These are phyloP conservation scores for Lasiodiplodia gonubiensis DNA, from an alignment of 2,329 filamentous ascomycete genomes.

Conservation along the genomic window DNA sequence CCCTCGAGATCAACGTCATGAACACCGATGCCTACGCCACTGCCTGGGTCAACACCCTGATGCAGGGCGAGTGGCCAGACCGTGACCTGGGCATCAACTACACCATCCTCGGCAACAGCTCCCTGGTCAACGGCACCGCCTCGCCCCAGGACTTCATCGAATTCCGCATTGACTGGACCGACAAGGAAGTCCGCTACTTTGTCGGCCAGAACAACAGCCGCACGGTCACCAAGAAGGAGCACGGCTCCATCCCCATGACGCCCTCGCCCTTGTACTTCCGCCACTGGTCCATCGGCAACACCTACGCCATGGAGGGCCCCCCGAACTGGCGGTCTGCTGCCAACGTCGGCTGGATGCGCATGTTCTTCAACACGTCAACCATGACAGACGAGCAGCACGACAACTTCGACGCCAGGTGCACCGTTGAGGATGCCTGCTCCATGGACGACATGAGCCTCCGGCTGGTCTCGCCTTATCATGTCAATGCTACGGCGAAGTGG, in stretches of 20 bases:
- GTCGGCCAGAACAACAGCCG: conserved; percentile 47
- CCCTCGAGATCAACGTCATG: conserved; percentile 52
- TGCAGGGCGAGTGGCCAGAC: conserved; percentile 48
- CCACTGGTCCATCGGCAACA: conserved; percentile 57
- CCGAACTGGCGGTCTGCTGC: conserved; percentile 48
- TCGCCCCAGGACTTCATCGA: conserved; percentile 54
- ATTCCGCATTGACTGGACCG: conserved; percentile 56
- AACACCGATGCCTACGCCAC: conserved; percentile 49
- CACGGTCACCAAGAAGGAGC: conserved; percentile 42
- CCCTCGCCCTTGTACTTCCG: conserved; percentile 53
- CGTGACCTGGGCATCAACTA: conserved; percentile 49
- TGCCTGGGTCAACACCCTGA: conserved; percentile 49
- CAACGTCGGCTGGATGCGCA: conserved; percentile 53
- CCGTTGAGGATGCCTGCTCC: conserved; percentile 41
- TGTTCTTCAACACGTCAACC: conserved; percentile 58
- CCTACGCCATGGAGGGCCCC: conserved; percentile 53
- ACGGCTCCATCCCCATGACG: conserved; percentile 46
- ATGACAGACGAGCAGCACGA: conserved; percentile 41
- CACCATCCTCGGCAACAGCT: conserved; percentile 42
- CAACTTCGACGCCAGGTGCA: conserved; percentile 41
- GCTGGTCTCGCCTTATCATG: conserved; percentile 38
- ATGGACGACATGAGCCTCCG: conserved; percentile 45
- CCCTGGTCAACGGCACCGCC: conserved; percentile 39
- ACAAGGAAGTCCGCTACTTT: conserved; percentile 51
- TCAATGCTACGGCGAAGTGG: conserved; percentile 38